Percentiles rank a stretch among this genome's conserved stretches.
These are phyloP conservation scores for Verticillium isaacii DNA, from an alignment of 2,329 filamentous ascomycete genomes.

Conservation along the genomic window DNA sequence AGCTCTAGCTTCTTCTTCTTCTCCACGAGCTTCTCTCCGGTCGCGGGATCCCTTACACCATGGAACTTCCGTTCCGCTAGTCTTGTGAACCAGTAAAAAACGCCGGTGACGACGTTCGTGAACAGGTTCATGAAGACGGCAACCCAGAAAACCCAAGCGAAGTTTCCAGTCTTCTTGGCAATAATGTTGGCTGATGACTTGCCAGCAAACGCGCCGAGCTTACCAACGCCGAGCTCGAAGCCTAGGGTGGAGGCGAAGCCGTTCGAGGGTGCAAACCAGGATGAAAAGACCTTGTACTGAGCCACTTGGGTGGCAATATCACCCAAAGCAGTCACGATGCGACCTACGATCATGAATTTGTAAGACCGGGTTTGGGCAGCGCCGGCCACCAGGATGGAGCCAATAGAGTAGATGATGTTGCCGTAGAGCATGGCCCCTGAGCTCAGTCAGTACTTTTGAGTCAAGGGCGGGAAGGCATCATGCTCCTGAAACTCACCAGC, in stretches of 20 bases:
- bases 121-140: constrained; percentile 61
- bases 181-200: constrained; percentile 58
- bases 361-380: constrained; percentile 52
- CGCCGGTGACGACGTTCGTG: constrained; percentile 48
- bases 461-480: neutral
- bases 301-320: constrained; percentile 61
- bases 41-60: constrained; percentile 47
- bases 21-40: constrained; percentile 54
- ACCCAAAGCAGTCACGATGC: constrained; percentile 51
- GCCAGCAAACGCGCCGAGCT: constrained; percentile 57
- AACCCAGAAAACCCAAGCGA: constrained; percentile 59
- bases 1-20: constrained; percentile 54
- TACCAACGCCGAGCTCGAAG: constrained; percentile 56
- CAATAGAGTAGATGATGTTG: constrained; percentile 54
- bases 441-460: neutral
- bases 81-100: constrained; percentile 52
- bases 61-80: constrained; percentile 43
- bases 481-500: constrained; percentile 31
- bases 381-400: constrained; percentile 54
- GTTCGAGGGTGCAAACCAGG: constrained; percentile 57
- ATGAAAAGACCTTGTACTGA: constrained; percentile 61
- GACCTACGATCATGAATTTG: constrained; percentile 55
- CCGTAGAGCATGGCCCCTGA: constrained; percentile 51
- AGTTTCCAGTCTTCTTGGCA: constrained; percentile 50
- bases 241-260: constrained; percentile 59